These are phyloP conservation scores for Colletotrichum simmondsii DNA, from an alignment of 2,329 filamentous ascomycete species.

Conservation along the genomic window DNA sequence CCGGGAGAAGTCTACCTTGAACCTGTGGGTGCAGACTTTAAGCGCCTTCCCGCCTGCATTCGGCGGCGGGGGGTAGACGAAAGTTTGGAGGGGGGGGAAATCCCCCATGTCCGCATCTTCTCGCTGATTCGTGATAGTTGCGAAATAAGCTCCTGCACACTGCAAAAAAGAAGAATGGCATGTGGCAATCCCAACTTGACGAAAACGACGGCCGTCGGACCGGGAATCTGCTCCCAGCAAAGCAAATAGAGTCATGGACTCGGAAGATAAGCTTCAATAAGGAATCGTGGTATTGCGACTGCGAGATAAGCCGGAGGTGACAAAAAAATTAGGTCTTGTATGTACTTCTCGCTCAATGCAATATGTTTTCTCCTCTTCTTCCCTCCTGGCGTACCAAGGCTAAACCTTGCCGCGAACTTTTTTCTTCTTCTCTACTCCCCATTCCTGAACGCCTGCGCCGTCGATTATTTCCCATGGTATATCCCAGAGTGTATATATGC, in stretches of 20 bases:
- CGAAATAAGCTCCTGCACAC: background rate
- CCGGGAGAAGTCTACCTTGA: background rate
- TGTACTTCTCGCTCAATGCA: background rate
- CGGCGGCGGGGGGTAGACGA: background rate
- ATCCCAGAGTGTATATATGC: background rate
- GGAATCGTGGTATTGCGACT: background rate
- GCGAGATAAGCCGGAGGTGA: background rate
- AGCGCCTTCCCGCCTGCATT: background rate
- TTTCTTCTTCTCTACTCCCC: background rate
- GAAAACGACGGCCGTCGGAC: background rate
- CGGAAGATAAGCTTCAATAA: background rate
- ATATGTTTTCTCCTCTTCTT: too few relatives aligned
- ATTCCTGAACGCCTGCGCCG: background rate
- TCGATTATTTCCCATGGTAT: background rate
- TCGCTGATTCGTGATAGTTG: background rate
- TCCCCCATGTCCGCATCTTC: background rate
- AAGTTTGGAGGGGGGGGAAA: background rate
- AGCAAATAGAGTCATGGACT: background rate
- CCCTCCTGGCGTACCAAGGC: background rate
- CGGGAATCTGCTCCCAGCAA: background rate
- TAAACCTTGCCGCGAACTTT: background rate
- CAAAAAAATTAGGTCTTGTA: background rate
- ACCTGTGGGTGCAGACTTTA: background rate
- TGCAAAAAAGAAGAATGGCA: background rate
- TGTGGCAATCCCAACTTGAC: background rate